phyloP scores from a whole-genome alignment of 495 filamentous ascomycete genomes.

The Pyrenula massariospora region DNA sequence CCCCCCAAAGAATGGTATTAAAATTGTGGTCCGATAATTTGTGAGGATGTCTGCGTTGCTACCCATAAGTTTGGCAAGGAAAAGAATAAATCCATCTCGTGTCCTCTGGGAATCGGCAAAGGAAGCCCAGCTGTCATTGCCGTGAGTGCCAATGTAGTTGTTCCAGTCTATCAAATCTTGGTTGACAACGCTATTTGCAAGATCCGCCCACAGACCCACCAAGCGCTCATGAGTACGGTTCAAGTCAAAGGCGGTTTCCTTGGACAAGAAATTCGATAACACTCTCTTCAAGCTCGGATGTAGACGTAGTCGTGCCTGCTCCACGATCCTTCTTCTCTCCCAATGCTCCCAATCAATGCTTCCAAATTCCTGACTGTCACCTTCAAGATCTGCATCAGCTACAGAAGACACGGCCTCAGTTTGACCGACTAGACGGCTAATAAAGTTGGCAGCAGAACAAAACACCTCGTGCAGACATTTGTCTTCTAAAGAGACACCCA shows the following conservation, averaged over 20 bases:
- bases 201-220: constrained; percentile 44
- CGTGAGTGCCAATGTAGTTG: constrained; percentile 44
- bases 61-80: constrained; percentile 45
- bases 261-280: constrained; percentile 54
- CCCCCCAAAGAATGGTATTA: constrained; percentile 47
- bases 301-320: constrained; percentile 11
- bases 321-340: constrained; percentile 19
- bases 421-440: constrained; percentile 25
- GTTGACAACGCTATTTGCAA: constrained; percentile 39
- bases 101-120: constrained; percentile 54
- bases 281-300: constrained; percentile 24
- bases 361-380: constrained; percentile 68
- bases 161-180: constrained; percentile 38
- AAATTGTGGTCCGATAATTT: constrained; percentile 35
- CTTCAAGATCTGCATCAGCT: constrained; percentile 20
- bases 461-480: constrained; percentile 25
- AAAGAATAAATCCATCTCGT: constrained; percentile 49
- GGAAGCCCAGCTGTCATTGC: constrained; percentile 46
- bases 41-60: constrained; percentile 26
- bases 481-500: constrained; percentile 26
- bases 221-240: constrained; percentile 36
- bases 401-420: constrained; percentile 6
- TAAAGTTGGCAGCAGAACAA: constrained; percentile 22
- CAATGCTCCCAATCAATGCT: constrained; percentile 49
- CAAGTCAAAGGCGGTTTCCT: constrained; percentile 45